Base-by-base conservation (phyloP, 2,329 filamentous ascomycete species). In the Penicillium sp. region DNA sequence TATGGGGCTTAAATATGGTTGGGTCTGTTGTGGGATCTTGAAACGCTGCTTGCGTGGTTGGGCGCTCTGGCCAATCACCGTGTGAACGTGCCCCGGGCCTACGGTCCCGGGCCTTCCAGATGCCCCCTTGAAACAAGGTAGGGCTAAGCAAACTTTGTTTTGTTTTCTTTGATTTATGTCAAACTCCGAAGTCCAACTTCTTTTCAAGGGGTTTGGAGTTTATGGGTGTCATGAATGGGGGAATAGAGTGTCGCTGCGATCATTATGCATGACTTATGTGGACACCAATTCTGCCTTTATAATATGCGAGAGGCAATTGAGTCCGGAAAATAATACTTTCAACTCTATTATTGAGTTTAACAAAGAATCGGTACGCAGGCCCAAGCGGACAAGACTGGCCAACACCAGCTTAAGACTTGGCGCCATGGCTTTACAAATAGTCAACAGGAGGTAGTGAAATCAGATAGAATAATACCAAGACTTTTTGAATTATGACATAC, bases 21-120 rank as follows among this genome's bases (percentile, higher is more conserved):
- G 47, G 51, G 19, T 51, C 13, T 37, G 35, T 47, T 50, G 33
- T 52, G 39, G 44, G 48, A 54, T 55, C 55, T 35, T 65, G 64
- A 67, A 67, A 67, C 64, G 60, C 45, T 26, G 35, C 33, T 31
- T 26, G 54, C 35, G 64, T 26, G 54, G 46, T 62, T 58, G 60
- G 55, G 55, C 59, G 58, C 25, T 29, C 11, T 14, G 35, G 35
- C 64, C 61, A 66, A 65, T 66, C 58, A 65, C 26, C 21, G 10
- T 37, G 48, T 42, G 27, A 19, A 27, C 23, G n/a, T 8, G 35
- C 9, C 16, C 11, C n/a, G 35, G 4, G 14, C 16, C 26, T 26
- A 14, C 13, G 31, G 31, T 33, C 31, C 31, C 13, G 31, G 31
- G 14, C 31, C 31, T 33, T 33, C 31, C 31, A 33, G 31, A 33